Conservation (phyloP, 2,329 filamentous ascomycete species). For the Penicillium sclerotigenum region DNA sequence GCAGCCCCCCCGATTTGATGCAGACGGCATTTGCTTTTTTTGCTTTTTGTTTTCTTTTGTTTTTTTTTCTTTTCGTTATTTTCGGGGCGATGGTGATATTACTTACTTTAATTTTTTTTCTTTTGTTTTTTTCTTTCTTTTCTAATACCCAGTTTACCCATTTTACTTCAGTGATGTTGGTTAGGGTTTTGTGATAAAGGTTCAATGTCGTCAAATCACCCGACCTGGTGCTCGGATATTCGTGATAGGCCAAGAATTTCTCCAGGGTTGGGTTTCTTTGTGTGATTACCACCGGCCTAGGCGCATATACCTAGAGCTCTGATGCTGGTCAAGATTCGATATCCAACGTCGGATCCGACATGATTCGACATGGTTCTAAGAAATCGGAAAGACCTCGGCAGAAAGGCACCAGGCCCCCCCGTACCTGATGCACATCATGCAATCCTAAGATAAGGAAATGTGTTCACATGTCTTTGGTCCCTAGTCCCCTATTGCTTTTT, state of each 20-base stretch:
- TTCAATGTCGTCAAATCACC: no score
- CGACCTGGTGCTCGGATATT: conserved; percentile 6
- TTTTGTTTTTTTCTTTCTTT: no score
- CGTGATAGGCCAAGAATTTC: neutral
- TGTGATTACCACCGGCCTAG: neutral
- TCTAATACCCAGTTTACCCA: no score
- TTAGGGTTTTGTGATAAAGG: neutral
- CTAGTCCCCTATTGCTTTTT: neutral
- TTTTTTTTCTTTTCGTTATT: neutral
- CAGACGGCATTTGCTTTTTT: neutral
- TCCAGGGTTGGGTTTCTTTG: neutral
- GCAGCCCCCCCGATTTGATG: neutral
- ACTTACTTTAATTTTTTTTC: neutral
- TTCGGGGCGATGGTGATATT: neutral
- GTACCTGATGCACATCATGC: conserved; percentile 2
- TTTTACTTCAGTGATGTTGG: neutral
- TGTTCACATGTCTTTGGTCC: neutral
- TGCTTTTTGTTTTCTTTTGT: neutral
- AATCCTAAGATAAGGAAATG: neutral
- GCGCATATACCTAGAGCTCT: neutral
- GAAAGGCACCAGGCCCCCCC: neutral
- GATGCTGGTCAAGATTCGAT: neutral
- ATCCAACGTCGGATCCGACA: neutral
- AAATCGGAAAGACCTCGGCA: neutral
- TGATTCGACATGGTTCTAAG: neutral